phyloP scores from a whole-genome alignment of 495 filamentous ascomycete species.

The Trichoderma asperelloides region DNA sequence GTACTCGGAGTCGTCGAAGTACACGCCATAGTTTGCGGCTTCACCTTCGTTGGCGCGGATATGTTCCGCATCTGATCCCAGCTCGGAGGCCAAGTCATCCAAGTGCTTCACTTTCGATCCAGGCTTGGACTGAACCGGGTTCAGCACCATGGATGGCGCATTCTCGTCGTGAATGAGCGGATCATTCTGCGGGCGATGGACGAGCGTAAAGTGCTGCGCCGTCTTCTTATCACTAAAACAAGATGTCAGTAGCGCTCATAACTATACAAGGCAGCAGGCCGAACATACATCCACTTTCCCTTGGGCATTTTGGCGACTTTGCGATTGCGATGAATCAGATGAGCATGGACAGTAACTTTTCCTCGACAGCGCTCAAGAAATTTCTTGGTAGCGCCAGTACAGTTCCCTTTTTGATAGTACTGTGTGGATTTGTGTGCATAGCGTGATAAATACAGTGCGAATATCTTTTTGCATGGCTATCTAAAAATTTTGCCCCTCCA shows the following conservation, averaged over 20 bases:
- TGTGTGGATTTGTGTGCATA: neutral
- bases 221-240: conserved; percentile 77
- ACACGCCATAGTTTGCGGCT: conserved; percentile 88
- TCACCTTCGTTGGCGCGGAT: conserved; percentile 90
- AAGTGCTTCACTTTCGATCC: conserved; percentile 56
- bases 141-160: conserved; percentile 75
- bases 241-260: conserved; percentile 12
- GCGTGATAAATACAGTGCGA: conserved; percentile 3
- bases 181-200: conserved; percentile 94
- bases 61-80: conserved; percentile 47
- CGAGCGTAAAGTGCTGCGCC: conserved; percentile 83
- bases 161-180: conserved; percentile 82
- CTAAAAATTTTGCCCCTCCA: conserved; percentile 33
- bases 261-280: neutral
- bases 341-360: conserved; percentile 2
- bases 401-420: neutral
- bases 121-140: conserved; percentile 37
- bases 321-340: conserved; percentile 5
- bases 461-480: conserved; percentile 4
- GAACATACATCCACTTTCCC: conserved; percentile 79
- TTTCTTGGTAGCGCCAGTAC: conserved; percentile 13
- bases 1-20: conserved; percentile 79
- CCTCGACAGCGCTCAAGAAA: neutral
- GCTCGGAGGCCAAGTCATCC: conserved; percentile 66
- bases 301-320: neutral